Base-by-base conservation (phyloP, 176 grass and related monocot genomes). In the Aechmea fasciata region DNA sequence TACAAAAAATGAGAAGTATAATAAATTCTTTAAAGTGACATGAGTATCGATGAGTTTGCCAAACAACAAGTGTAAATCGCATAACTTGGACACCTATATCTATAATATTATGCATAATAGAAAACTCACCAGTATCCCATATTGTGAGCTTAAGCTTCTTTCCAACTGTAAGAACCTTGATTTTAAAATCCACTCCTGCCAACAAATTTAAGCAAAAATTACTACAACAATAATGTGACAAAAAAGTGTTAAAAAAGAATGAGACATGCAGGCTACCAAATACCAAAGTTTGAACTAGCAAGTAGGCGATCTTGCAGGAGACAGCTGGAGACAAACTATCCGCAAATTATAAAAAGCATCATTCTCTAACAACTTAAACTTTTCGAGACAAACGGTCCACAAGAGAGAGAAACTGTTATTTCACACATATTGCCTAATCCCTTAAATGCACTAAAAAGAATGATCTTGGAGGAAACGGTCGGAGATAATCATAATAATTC, bases 141-240 rank as follows among this genome's bases (percentile, higher is more conserved):
- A 99, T 99, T 74, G 94, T 93, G 7, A 93, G 82, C 77, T 99
- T 99, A 57, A 99, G 57, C 75, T 87, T 99, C 77, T 90, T 93
- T 10, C 76, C 90, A 53, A 93, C 77, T 75, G 63, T 83, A 53
- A 99, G 89, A 68, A 81, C 77, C 76, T 90, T 99, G 73, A 93
- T 99, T 81, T 99, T 90, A 78, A 99, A 93, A 84, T 99, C 94
- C 48, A 93, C 87, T 50, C 94, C 94, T 97, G 66, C 29, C 11
- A 77, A 83, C 1, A 19, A 49, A 11, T 72, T 47, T 22, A 49
- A 15, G 57, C 50, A 52, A 65, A 50, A 57, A 26, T 63, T 22
- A 71, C 9, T 68, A 65, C 4, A 59, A 13, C 29, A 47, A 26
- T 69, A 78, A 50, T 51, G 29, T 71, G 25, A 57, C 4, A 64